These are phyloP conservation scores for Malassezia psittaci DNA, from an alignment of 1,284 basidiomycete species.

Conservation along the genomic window DNA sequence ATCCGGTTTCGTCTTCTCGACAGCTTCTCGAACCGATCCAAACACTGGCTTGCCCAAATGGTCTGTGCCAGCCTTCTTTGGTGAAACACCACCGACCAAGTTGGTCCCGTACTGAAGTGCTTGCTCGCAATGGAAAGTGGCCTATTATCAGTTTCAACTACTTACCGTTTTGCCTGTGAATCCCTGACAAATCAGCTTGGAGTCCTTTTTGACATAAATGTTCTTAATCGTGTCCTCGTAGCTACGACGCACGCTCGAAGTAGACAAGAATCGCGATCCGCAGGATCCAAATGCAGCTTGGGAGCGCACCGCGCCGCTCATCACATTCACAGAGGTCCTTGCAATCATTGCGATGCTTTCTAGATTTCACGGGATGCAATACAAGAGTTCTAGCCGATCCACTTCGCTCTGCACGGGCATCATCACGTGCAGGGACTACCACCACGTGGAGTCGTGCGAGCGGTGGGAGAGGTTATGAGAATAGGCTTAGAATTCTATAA, in stretches of 20 bases:
- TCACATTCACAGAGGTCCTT: constrained; percentile 14
- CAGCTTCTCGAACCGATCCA: constrained; percentile 74
- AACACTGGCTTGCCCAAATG: constrained; percentile 94
- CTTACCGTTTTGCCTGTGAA: constrained; percentile 69
- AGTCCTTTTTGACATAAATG: constrained; percentile 85
- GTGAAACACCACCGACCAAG: constrained; percentile 94
- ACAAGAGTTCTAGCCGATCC: background rate
- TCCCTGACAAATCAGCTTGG: constrained; percentile 50
- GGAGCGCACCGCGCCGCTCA: constrained; percentile 8
- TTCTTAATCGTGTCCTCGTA: constrained; percentile 87
- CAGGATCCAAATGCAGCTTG: background rate
- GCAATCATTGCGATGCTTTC: constrained; percentile 11
- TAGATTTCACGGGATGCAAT: background rate
- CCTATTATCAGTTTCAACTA: constrained; percentile 41
- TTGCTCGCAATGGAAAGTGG: constrained; percentile 92
- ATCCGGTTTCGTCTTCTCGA: constrained; percentile 39
- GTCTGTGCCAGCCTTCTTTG: constrained; percentile 89
- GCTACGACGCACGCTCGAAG: constrained; percentile 28
- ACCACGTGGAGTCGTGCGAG: background rate
- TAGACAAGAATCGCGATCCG: constrained; percentile 19
- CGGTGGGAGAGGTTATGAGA: background rate
- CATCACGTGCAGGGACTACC: constrained; percentile 7
- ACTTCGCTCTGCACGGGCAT: background rate
- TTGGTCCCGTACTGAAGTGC: constrained; percentile 89
- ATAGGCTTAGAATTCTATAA: no score